A percentile compares a stretch with the other conserved stretches of the same genome.
phyloP scores from a whole-genome alignment of 768 basidiomycete species.

The Cystofilobasidium capitatum region DNA sequence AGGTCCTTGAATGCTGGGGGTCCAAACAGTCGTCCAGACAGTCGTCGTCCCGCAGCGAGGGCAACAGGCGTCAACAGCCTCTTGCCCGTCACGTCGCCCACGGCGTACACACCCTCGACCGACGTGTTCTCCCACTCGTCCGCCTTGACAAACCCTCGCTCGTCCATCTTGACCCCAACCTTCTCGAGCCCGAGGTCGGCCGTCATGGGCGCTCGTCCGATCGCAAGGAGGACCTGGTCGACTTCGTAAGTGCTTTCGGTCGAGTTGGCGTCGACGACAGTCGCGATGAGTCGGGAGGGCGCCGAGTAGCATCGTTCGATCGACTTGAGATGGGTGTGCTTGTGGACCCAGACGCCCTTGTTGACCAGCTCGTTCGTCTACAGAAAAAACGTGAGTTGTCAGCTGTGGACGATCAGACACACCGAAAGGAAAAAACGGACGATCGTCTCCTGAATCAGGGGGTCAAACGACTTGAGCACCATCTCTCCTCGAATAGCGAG shows the following conservation, averaged over 20 bases:
- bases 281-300: neutral
- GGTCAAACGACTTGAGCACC: slow-evolving; percentile 9
- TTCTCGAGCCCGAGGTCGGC: slow-evolving; percentile 7
- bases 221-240: slow-evolving; percentile 12
- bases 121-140: slow-evolving; percentile 13
- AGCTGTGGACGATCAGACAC: neutral
- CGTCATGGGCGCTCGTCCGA: neutral
- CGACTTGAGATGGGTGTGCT: neutral
- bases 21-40: slow-evolving; percentile 60
- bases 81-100: slow-evolving; percentile 15
- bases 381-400: no score
- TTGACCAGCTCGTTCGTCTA: slow-evolving; percentile 1
- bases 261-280: neutral
- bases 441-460: slow-evolving; percentile 11
- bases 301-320: neutral
- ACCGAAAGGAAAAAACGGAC: neutral
- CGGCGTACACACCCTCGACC: slow-evolving; percentile 7
- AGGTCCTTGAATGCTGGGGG: slow-evolving; percentile 68
- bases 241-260: neutral
- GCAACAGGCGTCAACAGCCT: slow-evolving; percentile 15
- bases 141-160: neutral
- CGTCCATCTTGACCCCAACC: neutral
- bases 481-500: slow-evolving; percentile 2
- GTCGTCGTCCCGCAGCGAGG: slow-evolving; percentile 9
- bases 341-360: slow-evolving; percentile 3